These are phyloP conservation scores for Arachnomyces sp. DNA, from an alignment of 2,329 filamentous ascomycete genomes.

Conservation along the genomic window DNA sequence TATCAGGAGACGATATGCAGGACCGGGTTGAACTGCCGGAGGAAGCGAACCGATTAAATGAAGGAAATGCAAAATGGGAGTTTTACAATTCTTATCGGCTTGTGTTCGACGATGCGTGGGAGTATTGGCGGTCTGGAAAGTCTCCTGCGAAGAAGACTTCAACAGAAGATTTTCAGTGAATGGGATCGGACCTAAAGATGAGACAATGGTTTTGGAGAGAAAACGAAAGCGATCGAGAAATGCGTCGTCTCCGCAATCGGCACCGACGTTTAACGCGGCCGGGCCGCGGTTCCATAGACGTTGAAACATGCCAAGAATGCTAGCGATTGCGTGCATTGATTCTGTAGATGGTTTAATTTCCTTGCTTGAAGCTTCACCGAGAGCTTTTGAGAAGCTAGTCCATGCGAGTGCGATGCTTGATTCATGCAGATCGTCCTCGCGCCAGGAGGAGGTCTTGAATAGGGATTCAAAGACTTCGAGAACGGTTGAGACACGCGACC, in stretches of 20 bases:
- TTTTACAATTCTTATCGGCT: conserved; percentile 23
- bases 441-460: conserved; percentile 45
- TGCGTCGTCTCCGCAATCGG: conserved; percentile 14
- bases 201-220: conserved; percentile 44
- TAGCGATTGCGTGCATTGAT: conserved; percentile 69
- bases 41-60: conserved; percentile 23
- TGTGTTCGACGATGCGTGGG: conserved; percentile 25
- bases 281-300: conserved; percentile 59
- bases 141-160: conserved; percentile 46
- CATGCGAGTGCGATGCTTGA: conserved; percentile 52
- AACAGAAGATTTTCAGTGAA: conserved; percentile 45
- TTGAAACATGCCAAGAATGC: conserved; percentile 61
- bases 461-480: conserved; percentile 54
- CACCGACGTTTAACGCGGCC: conserved; percentile 25
- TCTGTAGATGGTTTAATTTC: conserved; percentile 86
- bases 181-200: conserved; percentile 41
- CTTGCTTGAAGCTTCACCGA: conserved; percentile 62
- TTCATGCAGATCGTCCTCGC: conserved; percentile 26
- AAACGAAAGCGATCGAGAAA: conserved; percentile 46
- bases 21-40: conserved; percentile 12
- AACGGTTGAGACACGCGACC: conserved; percentile 60
- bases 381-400: conserved; percentile 51
- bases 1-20: conserved; percentile 24
- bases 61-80: conserved; percentile 34
- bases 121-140: conserved; percentile 39